A percentile compares a stretch with the other conserved stretches of the same genome.
Evolutionary conservation across 108 stramenopile species (phyloP).

Genomic region (Discostella pseudostelligera): DNA sequence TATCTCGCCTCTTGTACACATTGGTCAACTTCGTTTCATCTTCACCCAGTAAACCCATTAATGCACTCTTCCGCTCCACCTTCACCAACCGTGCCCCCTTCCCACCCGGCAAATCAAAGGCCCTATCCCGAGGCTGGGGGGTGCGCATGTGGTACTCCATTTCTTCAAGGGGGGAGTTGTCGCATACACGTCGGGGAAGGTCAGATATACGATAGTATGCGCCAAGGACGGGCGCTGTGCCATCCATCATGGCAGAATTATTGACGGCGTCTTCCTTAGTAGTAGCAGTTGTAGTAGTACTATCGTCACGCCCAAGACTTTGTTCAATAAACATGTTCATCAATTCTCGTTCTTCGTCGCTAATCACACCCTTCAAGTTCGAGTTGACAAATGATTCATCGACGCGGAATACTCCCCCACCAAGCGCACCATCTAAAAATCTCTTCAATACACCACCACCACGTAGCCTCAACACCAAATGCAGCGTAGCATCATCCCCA

Average conservation of each 20-base stretch:
- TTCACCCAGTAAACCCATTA: slow-evolving; percentile 29
- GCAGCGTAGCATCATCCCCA: slow-evolving; percentile 93
- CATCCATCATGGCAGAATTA: slow-evolving; percentile 22
- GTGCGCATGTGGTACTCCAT: slow-evolving; percentile 41
- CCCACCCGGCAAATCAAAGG: slow-evolving; percentile 71
- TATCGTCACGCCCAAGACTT: slow-evolving; percentile 31
- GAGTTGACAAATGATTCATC: slow-evolving; percentile 81
- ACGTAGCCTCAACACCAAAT: slow-evolving; percentile 89
- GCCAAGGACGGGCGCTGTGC: slow-evolving; percentile 41
- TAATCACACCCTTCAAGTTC: slow-evolving; percentile 58
- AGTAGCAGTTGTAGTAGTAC: slow-evolving; percentile 6
- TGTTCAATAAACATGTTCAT: slow-evolving; percentile 80
- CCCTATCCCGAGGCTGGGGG: slow-evolving; percentile 45
- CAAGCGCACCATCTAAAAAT: slow-evolving; percentile 40
- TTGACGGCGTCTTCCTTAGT: slow-evolving; percentile 2
- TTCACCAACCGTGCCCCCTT: slow-evolving; percentile 66
- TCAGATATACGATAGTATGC: slow-evolving; percentile 72
- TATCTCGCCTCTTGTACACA: slow-evolving; percentile 85
- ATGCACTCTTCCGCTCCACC: slow-evolving; percentile 32
- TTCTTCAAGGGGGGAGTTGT: slow-evolving; percentile 60
- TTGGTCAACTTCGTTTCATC: slow-evolving; percentile 72
- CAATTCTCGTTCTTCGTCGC: slow-evolving; percentile 68
- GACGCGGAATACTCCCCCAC: slow-evolving; percentile 58
- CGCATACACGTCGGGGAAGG: slow-evolving; percentile 40
- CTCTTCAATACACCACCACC: slow-evolving; percentile 40